Percentiles rank a stretch among this genome's conserved stretches.
These are phyloP conservation scores for Cordia subcordata DNA, from an alignment of 257 asterid species.

Conservation along the genomic window DNA sequence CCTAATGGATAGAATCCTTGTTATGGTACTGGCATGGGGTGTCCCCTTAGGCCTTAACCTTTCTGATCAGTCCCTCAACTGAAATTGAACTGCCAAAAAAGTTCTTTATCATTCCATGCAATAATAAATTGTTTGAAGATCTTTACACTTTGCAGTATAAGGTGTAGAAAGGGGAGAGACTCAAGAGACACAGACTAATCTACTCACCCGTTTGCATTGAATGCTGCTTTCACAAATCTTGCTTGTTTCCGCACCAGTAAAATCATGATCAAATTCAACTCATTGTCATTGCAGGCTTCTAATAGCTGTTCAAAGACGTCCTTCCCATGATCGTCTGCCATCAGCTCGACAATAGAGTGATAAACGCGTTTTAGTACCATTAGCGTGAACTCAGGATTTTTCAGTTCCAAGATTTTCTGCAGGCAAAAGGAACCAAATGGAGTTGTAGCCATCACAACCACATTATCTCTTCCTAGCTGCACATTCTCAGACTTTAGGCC, in stretches of 20 bases:
- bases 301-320: slow-evolving; percentile 5
- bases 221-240: not conserved
- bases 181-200: not conserved
- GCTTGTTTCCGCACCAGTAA: not conserved
- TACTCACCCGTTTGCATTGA: slow-evolving; percentile 1
- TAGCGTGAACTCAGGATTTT: not conserved
- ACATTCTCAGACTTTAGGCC: too few relatives aligned
- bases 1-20: not conserved
- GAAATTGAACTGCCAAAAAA: slow-evolving; percentile 11
- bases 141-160: too few relatives aligned
- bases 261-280: slow-evolving; percentile 1
- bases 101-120: not conserved
- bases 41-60: slow-evolving; percentile 11
- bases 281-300: not conserved
- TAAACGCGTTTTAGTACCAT: not conserved
- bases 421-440: too few relatives aligned
- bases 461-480: not conserved
- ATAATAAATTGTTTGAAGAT: not conserved
- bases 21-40: not conserved
- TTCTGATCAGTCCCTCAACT: slow-evolving; percentile 6
- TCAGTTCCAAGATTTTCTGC: not conserved
- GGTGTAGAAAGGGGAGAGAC: not conserved
- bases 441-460: not conserved
- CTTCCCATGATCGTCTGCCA: slow-evolving; percentile 8
- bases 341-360: slow-evolving; percentile 1